These are phyloP conservation scores for Nitzschia sp. DNA, from an alignment of 108 stramenopile species.

Conservation along the genomic window DNA sequence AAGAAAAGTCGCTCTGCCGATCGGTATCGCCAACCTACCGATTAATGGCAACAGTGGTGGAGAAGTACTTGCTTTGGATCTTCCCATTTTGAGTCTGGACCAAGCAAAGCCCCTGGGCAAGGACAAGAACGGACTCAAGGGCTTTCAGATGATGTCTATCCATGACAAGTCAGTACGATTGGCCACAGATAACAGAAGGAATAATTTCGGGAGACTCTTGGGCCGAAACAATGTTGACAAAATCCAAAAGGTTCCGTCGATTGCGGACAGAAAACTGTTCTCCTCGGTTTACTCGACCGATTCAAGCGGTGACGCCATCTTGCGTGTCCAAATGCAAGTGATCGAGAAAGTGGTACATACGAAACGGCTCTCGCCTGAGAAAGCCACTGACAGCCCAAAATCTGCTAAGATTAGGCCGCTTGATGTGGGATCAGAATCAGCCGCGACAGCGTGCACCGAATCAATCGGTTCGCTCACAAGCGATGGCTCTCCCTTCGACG, in stretches of 20 bases:
- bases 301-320: conserved; percentile 31
- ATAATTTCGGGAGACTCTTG: neutral
- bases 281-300: conserved; percentile 30
- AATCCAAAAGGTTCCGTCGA: conserved; percentile 8
- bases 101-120: conserved; percentile 10
- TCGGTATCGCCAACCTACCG: conserved; percentile 21
- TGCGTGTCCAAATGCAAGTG: conserved; percentile 24
- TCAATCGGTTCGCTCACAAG: neutral
- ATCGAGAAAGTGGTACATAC: neutral
- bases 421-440: neutral
- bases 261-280: conserved; percentile 15
- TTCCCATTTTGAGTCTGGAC: conserved; percentile 20
- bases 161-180: neutral
- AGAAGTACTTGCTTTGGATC: conserved; percentile 10
- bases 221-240: neutral
- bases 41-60: conserved; percentile 18
- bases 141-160: conserved; percentile 20
- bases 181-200: neutral
- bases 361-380: neutral
- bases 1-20: conserved; percentile 28
- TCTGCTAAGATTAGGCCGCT: no score
- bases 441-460: neutral
- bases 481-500: neutral
- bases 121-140: conserved; percentile 4
- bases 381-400: no score